A percentile compares a stretch with the other conserved stretches of the same genome.
phyloP scores from a whole-genome alignment of 192 early-diverging fungal genomes.

The Coemansia sp. region DNA sequence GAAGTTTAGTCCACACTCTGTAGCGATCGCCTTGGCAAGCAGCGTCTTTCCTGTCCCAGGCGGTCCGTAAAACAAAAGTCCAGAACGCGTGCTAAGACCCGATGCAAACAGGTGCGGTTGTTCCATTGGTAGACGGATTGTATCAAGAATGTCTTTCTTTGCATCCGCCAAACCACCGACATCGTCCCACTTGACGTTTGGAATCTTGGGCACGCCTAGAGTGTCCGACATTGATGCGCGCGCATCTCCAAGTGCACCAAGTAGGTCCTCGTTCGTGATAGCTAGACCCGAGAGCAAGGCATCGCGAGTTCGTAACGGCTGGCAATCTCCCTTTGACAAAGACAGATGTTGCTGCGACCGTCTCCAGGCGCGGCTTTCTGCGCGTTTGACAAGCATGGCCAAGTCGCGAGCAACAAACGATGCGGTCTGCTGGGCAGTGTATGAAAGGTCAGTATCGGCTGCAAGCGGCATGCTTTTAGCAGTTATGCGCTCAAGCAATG shows the following conservation, averaged over 20 bases:
- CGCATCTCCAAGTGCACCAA: slow-evolving; percentile 73
- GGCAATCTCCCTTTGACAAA: background rate
- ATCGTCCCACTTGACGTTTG: slow-evolving; percentile 97
- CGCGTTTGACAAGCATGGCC: slow-evolving; percentile 69
- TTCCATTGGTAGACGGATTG: slow-evolving; percentile 92
- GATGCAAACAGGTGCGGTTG: slow-evolving; percentile 93
- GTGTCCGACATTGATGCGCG: slow-evolving; percentile 83
- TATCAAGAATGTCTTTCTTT: slow-evolving; percentile 92
- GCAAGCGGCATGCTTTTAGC: slow-evolving; percentile 56
- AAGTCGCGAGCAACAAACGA: slow-evolving; percentile 87
- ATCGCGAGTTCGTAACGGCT: slow-evolving; percentile 44
- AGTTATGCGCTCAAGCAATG: slow-evolving; percentile 64
- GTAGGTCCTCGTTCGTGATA: slow-evolving; percentile 79
- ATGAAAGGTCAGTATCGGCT: slow-evolving; percentile 71
- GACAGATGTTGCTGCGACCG: slow-evolving; percentile 33
- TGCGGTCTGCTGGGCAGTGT: slow-evolving; percentile 88
- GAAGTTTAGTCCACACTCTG: slow-evolving; percentile 96
- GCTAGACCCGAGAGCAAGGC: slow-evolving; percentile 68
- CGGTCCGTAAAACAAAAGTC: slow-evolving; percentile 93
- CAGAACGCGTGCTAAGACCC: slow-evolving; percentile 94
- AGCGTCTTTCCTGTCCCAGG: slow-evolving; percentile 99
- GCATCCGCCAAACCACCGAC: slow-evolving; percentile 93
- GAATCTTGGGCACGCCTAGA: slow-evolving; percentile 97
- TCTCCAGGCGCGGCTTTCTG: slow-evolving; percentile 65
- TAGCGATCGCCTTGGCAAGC: slow-evolving; percentile 98